Base-by-base conservation (phyloP, 2,329 filamentous ascomycete genomes). In the Trichoderma polysporum region DNA sequence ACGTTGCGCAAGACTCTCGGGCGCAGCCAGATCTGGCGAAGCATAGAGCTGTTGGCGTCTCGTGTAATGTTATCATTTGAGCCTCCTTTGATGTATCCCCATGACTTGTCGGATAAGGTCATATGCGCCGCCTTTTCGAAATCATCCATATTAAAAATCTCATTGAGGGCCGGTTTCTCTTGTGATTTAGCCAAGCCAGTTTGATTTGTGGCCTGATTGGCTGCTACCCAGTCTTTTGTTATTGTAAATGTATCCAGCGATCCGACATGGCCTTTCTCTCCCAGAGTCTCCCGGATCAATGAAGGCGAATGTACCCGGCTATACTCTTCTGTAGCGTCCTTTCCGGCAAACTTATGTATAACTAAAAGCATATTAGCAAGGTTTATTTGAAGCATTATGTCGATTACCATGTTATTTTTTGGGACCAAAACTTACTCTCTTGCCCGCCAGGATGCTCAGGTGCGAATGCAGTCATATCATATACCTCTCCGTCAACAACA, bases 31-130 rank as follows among this genome's bases (percentile, higher is more conserved):
- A 64, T 64, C 27, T 56, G n/a, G 2, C 61, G 61, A 33, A 64
- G 50, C 61, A 64, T 56, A 9, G 61, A 64, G 10, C 49, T 64
- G 7, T 64, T 64, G n/a, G 61, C 61, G 37, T 64, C 61, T 37
- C 61, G 37, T 22, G 61, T 56, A 10, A 64, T 56, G 37, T 64
- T 54, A 25, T 64, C 61, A 35, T 64, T 64, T 1, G 61, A 64
- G 19, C 50, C 61, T 19, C 61, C 61, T 1, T 47, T 47, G 19
- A 64, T 64, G 15, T 64, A 64, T 2, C n/a, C 61, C 61, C 61
- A 64, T 9, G 61, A 64, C 13, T 64, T 64, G 8, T 47, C 50
- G 8, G 61, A 54, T 22, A 64, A 17, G 9, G 50, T 35, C 10
- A 19, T 3, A 25, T 64, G 61, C 22, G 61, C 61, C 15, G 61